Percentiles rank a stretch among this genome's conserved stretches.
phyloP scores from a whole-genome alignment of 108 stramenopile genomes.

The Nitzschia sp. region DNA sequence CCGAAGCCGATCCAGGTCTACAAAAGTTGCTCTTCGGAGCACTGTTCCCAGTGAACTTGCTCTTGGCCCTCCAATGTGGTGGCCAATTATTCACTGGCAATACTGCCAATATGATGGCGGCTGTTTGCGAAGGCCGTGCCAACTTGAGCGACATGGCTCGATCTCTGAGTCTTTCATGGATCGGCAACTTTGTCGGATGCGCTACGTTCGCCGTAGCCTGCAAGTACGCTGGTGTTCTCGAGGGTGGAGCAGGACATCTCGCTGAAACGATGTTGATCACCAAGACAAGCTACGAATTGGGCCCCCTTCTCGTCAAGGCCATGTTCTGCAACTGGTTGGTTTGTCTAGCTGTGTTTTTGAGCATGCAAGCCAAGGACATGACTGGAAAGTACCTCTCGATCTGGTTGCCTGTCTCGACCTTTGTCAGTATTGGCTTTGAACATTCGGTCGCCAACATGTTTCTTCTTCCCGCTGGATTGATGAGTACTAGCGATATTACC shows the following conservation, averaged over 20 bases:
- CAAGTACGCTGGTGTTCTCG: slow-evolving; percentile 5
- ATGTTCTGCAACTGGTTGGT: slow-evolving; percentile 70
- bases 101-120: slow-evolving; percentile 10
- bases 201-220: slow-evolving; percentile 16
- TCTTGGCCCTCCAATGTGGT: slow-evolving; percentile 21
- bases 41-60: slow-evolving; percentile 25
- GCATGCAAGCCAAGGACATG: slow-evolving; percentile 23
- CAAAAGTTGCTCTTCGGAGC: slow-evolving; percentile 15
- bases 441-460: slow-evolving; percentile 77
- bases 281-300: slow-evolving; percentile 31
- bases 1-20: slow-evolving; percentile 24
- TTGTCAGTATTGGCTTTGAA: slow-evolving; percentile 44
- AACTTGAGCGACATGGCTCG: not conserved
- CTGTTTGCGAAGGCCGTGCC: slow-evolving; percentile 6
- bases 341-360: slow-evolving; percentile 41
- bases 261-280: slow-evolving; percentile 2
- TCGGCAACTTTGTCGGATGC: slow-evolving; percentile 39
- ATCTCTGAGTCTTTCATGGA: slow-evolving; percentile 1
- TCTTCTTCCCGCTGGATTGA: slow-evolving; percentile 37
- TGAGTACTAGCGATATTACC: not conserved
- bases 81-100: slow-evolving; percentile 41
- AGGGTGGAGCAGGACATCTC: slow-evolving; percentile 9
- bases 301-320: slow-evolving; percentile 40
- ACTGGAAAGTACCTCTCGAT: slow-evolving; percentile 38
- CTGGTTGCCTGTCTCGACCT: slow-evolving; percentile 37